Base-by-base conservation (phyloP, 2,329 filamentous ascomycete species). In the Arthrobotrys musiformis region DNA sequence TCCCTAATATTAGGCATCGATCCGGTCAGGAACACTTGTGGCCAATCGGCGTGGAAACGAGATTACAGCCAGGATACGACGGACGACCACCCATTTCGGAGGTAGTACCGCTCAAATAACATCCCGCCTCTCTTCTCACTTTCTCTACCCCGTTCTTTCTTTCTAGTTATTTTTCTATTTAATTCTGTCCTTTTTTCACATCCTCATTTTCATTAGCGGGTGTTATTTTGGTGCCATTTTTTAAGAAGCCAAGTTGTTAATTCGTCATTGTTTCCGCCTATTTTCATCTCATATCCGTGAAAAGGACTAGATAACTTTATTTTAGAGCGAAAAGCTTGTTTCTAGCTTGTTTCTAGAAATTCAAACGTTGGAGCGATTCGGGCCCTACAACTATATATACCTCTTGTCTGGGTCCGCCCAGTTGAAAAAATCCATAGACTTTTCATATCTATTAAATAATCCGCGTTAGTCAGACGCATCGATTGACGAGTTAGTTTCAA, bases 341-440 rank as follows among this genome's bases (percentile, higher is more conserved):
- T n/a, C n/a, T n/a, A n/a, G n/a, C n/a, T n/a, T n/a, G n/a, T 42
- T 19, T 8, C 6, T 2, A n/a, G n/a, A 6, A 17, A 8, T 11
- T 13, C 13, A 11, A 6, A 37, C 11, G 2, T 37, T 37, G 9
- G n/a, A 17, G 37, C 7, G 17, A 7, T 1, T 4, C 6, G 8
- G 40, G 7, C 15, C 6, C 40, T 40, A 8, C n/a, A 40, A n/a
- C 19, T 86, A 96, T 79, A 98, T 89, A 82, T 96, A 97, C 83
- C 88, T 91, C 82, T 90, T 90, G 81, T 96, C 88, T 0, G 95
- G 95, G 83, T 99, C 95, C 63, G 94, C 74, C 82, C 83, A 86
- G 81, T 93, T 89, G 86, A 99, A 89, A 72, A 93, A 81, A 64
- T 97, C 94, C 86, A 98, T 98, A 74, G 91, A 92, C 88, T 97